Conservation (phyloP, 306 rosid genomes). For the Erythrophleum fordii region DNA sequence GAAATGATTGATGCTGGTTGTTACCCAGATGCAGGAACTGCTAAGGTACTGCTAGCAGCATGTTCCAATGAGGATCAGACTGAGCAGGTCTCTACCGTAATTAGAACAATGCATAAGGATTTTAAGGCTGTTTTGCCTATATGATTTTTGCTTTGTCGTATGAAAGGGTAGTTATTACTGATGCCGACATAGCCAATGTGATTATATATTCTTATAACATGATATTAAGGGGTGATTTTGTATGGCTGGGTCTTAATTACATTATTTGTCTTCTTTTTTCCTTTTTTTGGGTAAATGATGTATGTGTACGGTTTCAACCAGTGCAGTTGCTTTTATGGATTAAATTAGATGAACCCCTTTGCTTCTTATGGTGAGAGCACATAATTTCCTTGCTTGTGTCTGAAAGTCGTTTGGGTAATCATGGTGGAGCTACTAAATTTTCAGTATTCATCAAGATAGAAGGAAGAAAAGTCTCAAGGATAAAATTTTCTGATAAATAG, state of each 20-base stretch:
- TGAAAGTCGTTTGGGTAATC: not conserved
- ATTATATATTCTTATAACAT: not conserved
- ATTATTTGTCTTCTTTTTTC: no score
- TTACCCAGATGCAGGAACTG: conserved; percentile 92
- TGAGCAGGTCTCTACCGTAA: conserved; percentile 75
- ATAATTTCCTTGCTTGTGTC: not conserved
- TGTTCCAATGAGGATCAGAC: conserved; percentile 79
- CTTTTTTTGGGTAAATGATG: not conserved
- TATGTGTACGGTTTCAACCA: no score
- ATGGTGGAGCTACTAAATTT: not conserved
- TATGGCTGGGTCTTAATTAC: no score
- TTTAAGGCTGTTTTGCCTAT: conserved; percentile 56
- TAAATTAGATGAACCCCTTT: not conserved
- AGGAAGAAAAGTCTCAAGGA: not conserved
- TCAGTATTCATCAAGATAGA: no score
- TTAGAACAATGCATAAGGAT: conserved; percentile 84
- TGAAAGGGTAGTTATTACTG: not conserved
- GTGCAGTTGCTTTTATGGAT: not conserved
- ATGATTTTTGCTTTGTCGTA: conserved; percentile 28
- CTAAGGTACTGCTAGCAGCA: conserved; percentile 80
- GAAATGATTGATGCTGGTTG: conserved; percentile 93
- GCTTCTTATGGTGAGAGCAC: not conserved
- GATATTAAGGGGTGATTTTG: not conserved
- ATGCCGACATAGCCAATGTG: not conserved
- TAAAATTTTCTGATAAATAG: no score